phyloP scores from a whole-genome alignment of 2,329 filamentous ascomycete species.

The Colletotrichum salicis region DNA sequence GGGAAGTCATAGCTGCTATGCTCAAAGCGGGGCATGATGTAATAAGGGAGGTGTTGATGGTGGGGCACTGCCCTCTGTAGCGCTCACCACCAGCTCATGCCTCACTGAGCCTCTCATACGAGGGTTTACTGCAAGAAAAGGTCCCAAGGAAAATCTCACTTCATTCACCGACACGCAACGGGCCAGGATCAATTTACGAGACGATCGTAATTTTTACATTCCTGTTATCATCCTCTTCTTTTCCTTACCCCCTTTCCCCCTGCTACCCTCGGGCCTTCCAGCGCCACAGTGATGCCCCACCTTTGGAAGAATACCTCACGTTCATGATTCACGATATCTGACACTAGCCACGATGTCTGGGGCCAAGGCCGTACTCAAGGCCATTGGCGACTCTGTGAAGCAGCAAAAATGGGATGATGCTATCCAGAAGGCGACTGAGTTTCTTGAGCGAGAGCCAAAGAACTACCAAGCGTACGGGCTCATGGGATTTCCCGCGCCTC shows the following conservation, averaged over 20 bases:
- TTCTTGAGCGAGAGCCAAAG: slow-evolving; percentile 77
- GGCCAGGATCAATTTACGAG: not conserved
- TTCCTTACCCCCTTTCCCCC: not conserved
- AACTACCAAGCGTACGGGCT: slow-evolving; percentile 81
- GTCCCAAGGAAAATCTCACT: not conserved
- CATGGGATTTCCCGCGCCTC: not conserved
- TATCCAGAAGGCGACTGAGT: slow-evolving; percentile 72
- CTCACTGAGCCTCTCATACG: slow-evolving; percentile 6
- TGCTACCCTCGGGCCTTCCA: not conserved
- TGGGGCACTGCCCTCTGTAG: slow-evolving; percentile 20
- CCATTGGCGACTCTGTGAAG: slow-evolving; percentile 81
- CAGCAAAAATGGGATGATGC: slow-evolving; percentile 83
- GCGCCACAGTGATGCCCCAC: slow-evolving; percentile 24
- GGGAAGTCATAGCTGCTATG: slow-evolving; percentile 3
- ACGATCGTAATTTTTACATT: no score
- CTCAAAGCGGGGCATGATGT: slow-evolving; percentile 35
- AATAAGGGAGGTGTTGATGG: slow-evolving; percentile 31
- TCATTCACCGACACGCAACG: not conserved
- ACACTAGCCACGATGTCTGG: slow-evolving; percentile 56
- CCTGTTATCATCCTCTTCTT: not conserved
- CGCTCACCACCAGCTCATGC: slow-evolving; percentile 20
- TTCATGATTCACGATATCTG: slow-evolving; percentile 24
- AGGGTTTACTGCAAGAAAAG: not conserved
- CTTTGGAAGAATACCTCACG: slow-evolving; percentile 21
- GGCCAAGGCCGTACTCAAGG: slow-evolving; percentile 81